Percentiles rank a stretch among this genome's conserved stretches.
phyloP scores from a whole-genome alignment of 805 yeast genomes.

The Spathaspora gorwiae region DNA sequence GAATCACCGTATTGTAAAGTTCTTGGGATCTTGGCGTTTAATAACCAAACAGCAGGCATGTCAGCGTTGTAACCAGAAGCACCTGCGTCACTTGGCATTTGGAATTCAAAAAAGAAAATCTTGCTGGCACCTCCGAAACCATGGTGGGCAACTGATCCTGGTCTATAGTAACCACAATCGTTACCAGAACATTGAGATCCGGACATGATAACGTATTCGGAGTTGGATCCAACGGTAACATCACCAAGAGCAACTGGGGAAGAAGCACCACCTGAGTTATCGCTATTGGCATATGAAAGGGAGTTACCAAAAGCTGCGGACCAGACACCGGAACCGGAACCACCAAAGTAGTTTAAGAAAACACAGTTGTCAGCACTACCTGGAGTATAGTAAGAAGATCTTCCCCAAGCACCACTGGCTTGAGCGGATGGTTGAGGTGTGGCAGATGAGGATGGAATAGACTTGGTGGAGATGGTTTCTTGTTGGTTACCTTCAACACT shows the following conservation, averaged over 20 bases:
- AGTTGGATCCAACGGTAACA: conserved; percentile 64
- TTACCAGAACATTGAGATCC: conserved; percentile 53
- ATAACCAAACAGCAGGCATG: conserved; percentile 98
- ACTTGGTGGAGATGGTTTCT: conserved; percentile 19
- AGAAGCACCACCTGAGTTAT: conserved; percentile 71
- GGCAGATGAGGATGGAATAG: conserved; percentile 16
- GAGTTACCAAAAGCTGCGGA: conserved; percentile 87
- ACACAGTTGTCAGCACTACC: conserved; percentile 68
- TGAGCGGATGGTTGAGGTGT: conserved; percentile 18
- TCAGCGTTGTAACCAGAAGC: conserved; percentile 62
- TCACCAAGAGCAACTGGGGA: conserved; percentile 65
- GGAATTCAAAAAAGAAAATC: conserved; percentile 89
- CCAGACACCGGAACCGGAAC: conserved; percentile 87
- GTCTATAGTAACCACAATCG: conserved; percentile 83
- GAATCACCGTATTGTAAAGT: conserved; percentile 86
- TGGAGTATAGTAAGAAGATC: conserved; percentile 71
- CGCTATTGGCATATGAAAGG: conserved; percentile 73
- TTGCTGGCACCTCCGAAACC: conserved; percentile 85
- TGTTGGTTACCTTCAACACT: not conserved
- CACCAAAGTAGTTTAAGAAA: conserved; percentile 88
- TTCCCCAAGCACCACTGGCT: conserved; percentile 60
- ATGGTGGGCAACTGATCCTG: conserved; percentile 85
- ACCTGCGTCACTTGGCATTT: conserved; percentile 73
- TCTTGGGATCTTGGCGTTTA: conserved; percentile 95
- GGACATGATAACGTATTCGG: conserved; percentile 80